Evolutionary conservation across 495 filamentous ascomycete species (phyloP).

Genomic region (Trichoderma parareesei): DNA sequence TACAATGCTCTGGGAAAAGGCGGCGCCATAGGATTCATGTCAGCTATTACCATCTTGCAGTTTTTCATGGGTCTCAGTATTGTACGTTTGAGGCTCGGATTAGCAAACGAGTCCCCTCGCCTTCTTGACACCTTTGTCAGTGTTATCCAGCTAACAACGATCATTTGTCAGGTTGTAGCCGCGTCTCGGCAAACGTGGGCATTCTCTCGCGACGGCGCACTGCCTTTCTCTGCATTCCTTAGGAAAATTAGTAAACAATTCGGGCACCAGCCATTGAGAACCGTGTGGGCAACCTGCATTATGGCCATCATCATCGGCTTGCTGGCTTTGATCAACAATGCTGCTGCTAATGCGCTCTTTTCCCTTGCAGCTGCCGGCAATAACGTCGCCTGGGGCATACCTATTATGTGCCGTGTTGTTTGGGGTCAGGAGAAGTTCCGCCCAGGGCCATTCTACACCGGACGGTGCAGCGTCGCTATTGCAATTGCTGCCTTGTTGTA

Average conservation of each 20-base stretch:
- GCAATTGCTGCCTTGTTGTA: conserved; percentile 47
- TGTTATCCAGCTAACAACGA: not conserved
- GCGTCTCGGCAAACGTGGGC: conserved; percentile 53
- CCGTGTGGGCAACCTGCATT: conserved; percentile 51
- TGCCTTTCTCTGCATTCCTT: conserved; percentile 49
- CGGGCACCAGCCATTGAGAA: conserved; percentile 54
- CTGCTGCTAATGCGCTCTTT: conserved; percentile 53
- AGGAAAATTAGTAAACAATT: conserved; percentile 46
- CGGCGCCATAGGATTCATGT: conserved; percentile 49
- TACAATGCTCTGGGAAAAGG: conserved; percentile 46
- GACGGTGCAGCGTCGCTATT: conserved; percentile 42
- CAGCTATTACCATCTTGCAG: conserved; percentile 45
- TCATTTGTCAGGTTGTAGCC: conserved; percentile 32
- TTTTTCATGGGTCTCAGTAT: conserved; percentile 48
- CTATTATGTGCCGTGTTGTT: conserved; percentile 53
- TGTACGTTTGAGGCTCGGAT: not conserved
- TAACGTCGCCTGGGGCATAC: conserved; percentile 54
- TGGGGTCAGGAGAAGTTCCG: conserved; percentile 56
- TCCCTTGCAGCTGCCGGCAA: conserved; percentile 55
- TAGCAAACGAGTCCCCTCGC: not conserved
- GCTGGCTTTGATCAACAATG: conserved; percentile 49
- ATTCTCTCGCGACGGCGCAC: conserved; percentile 47
- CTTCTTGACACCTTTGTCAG: too few species aligned
- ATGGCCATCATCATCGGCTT: conserved; percentile 49
- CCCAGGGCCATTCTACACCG: conserved; percentile 57